Evolutionary conservation across 768 basidiomycete genomes (phyloP), one percentile per base, ranked within the genome.

Genomic region (Rhizopogon vinicolor): DNA sequence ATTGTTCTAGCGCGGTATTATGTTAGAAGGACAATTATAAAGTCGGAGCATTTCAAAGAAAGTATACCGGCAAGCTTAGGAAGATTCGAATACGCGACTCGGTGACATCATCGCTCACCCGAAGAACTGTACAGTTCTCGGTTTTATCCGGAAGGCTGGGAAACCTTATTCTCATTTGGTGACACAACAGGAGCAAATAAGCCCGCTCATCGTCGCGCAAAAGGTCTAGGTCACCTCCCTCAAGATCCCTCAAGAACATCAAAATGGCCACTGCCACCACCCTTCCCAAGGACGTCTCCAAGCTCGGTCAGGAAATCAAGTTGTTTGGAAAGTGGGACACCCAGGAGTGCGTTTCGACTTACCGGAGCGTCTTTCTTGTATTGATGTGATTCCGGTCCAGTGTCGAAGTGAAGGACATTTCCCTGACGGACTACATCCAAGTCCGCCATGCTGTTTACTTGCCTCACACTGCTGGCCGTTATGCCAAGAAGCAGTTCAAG

Each of bases 401-500:
- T 73, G 91, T 98, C 66, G 96, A 98, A 74, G 94, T 98, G 71
- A 97, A 97, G 79, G 97, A 99, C 70, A 98, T 99, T 75, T 99
- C 97, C 64, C 77, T 99, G 66, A 91, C 91, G 56, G 97, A 99
- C 76, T 98, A 99, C 86, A 97, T 99, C 75, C 95, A 98, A 82
- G 89, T 96, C 75, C 92, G 92, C 71, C 92, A 97, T 73, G 88
- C 94, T 51, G 96, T 98, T 71, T 98, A 93, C 78, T 77, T 97
- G 55, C 96, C 96, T 58, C 96, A 99, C 84, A 99, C 97, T 58
- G 95, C 96, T 61, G 97, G 97, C 63, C 93, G 97, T 75, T 98
- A 98, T 74, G 93, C 95, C 69, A 95, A 95, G 83, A 98, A 98
- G 81, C 95, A 98, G 77, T 99, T 98, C 87, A 98, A 95, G 84